A percentile compares a stretch with the other conserved stretches of the same genome.
Conservation (phyloP, 2,329 filamentous ascomycete species). For the Sphaerostilbella broomeana region DNA sequence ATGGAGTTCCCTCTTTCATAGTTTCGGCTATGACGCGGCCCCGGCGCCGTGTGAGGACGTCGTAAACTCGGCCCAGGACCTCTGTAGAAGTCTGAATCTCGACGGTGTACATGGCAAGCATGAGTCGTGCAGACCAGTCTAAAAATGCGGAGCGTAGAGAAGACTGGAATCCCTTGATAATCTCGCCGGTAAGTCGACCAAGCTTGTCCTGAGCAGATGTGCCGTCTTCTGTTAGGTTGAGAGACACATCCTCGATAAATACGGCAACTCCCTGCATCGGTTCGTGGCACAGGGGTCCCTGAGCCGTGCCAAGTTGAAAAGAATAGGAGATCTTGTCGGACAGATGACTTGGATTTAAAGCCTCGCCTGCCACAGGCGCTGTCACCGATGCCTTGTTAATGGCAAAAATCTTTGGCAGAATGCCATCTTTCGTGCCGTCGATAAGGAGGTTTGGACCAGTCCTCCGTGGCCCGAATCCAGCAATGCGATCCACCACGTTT, state of each 20-base stretch:
- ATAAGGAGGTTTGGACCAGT: conserved; percentile 85
- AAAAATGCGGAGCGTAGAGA: conserved; percentile 81
- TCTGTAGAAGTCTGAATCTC: conserved; percentile 96
- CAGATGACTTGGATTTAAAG: conserved; percentile 59
- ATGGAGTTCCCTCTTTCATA: conserved; percentile 91
- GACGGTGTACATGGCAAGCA: conserved; percentile 96
- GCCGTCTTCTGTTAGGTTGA: conserved; percentile 50
- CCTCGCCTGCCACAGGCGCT: conserved; percentile 38
- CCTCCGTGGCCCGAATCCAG: conserved; percentile 81
- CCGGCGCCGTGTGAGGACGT: conserved; percentile 89
- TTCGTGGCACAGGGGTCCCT: conserved; percentile 87
- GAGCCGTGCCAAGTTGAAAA: conserved; percentile 84
- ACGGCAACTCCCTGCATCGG: conserved; percentile 90
- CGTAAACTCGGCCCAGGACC: conserved; percentile 91
- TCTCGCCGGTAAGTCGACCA: conserved; percentile 81
- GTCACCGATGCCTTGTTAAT: conserved; percentile 26
- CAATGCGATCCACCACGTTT: conserved; percentile 69
- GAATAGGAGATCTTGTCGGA: conserved; percentile 87
- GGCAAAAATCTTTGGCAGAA: conserved; percentile 64
- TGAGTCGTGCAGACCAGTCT: conserved; percentile 91
- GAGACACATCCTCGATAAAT: conserved; percentile 71
- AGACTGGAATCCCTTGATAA: conserved; percentile 82
- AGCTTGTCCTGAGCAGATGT: conserved; percentile 58
- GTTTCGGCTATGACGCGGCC: conserved; percentile 84
- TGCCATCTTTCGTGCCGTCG: conserved; percentile 66